Evolutionary conservation across 176 grass and related monocot genomes (phyloP), one percentile per base, ranked within the genome.

Genomic region (Eremochloa ophiuroides): DNA sequence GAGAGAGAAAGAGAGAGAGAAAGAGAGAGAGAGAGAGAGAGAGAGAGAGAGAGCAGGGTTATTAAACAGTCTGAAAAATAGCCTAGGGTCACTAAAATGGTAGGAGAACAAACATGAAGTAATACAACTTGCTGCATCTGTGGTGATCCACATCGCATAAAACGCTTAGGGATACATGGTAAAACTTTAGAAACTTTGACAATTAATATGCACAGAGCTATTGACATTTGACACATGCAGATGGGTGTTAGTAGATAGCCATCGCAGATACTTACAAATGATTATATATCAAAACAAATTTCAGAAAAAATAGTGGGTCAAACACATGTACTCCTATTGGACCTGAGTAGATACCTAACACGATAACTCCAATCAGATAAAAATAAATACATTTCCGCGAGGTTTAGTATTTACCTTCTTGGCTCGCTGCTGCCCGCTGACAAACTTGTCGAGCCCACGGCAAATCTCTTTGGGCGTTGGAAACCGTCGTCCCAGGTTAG

Each of bases 401-500:
- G 6, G 11, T 4, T 42, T 13, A 31, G n/a, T 23, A 39, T 38
- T 81, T 39, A 89, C 91, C 91, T 93, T 93, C 73, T 93, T 93
- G 35, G 91, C 80, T 12, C 87, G 80, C 77, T 93, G 84, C 76
- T 93, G 91, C 7, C 91, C 91, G 29, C 89, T 89, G 62, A 93
- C 91, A 50, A 93, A 93, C 71, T 87, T 93, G 53, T 93, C 87
- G 10, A 93, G 75, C 58, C 87, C 91, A 37, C 60, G 66, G 75
- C 77, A 81, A 66, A 93, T 93, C 66, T 89, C 80, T 71, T 89
- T 93, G 63, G 91, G 91, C 39, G 87, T 93, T 39, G 91, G 91
- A 59, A 93, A 89, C 29, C 44, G 77, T 2, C 68, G 67, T 7
- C 84, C 87, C 13, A 93, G 42, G 40, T 87, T 89, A 10, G 87